Base-by-base conservation (phyloP, 2,329 filamentous ascomycete genomes). In the Aspergillus texensis region DNA sequence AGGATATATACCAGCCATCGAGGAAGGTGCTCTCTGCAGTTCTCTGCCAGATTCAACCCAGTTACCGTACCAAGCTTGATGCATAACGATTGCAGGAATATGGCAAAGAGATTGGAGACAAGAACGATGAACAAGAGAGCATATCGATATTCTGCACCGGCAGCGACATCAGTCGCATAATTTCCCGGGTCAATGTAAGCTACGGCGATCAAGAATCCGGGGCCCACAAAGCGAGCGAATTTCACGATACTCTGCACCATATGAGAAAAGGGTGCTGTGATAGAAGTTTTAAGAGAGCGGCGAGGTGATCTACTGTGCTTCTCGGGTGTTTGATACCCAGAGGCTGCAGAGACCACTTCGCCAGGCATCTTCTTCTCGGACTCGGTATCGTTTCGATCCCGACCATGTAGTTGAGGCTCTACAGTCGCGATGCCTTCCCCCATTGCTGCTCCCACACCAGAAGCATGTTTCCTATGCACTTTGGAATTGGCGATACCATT, bases 11-110 rank as follows among this genome's bases (percentile, higher is more conserved):
- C 89, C 61, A 91, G 72, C 89, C 89, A 91, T 67, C 79, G 80
- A 1, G 89, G 89, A 16, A 91, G 80, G 72, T 89, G 88, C 10
- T 83, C 86, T 39, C 88, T 84, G 69, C 88, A 91, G 11, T 88
- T 87, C 65, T 89, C 84, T 1, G 89, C 87, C 16, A 91, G 81
- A 69, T 91, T 88, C 57, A 90, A 77, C 2, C 89, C 89, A 1
- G 86, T 90, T 66, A 91, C 88, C 16, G 87, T 89, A 36, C 89
- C 89, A 6, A 91, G 82, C 74, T 90, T 90, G 75, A 83, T 80
- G 55, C 81, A 82, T 26, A 84, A 73, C 10, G 77, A 82, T 68
- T 83, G 80, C 52, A 83, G 65, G 62, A 83, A 78, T 52, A 83
- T 81, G 5, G 81, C 81, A 67, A 83, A 81, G 6, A 83, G 64